Base-by-base conservation (phyloP, 106 monocot genomes). In the Gastrodia elata region DNA sequence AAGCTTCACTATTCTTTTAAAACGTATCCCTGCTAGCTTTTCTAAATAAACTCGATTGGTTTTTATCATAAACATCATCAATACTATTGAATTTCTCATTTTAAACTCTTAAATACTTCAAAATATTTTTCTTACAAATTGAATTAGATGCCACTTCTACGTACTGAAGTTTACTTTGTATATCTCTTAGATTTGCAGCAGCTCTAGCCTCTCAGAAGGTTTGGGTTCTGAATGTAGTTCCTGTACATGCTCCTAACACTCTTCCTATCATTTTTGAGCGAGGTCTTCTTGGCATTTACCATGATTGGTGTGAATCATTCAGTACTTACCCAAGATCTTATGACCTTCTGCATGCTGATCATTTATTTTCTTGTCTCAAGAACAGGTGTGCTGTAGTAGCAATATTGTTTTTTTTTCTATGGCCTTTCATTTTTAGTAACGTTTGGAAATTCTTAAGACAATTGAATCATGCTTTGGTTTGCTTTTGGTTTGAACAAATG, bases 221-320 rank as follows among this genome's bases (percentile, higher is more conserved):
- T 28, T 97, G 96, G 96, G 96, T 93, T 35, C 92, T 97, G 96
- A 97, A 86, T 80, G 92, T 97, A 36, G 92, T 97, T 76, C 92
- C 90, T 48, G 87, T 86, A 15, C 79, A 92, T 73, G 86, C 88
- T 74, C 88, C 92, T 77, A 86, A 92, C 35, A 92, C 92, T 38
- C 92, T 97, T 76, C 92, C 96, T 22, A 78, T 97, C 55, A 97
- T 97, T 68, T 92, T 69, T 82, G 96, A 97, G 75, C 87, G 92
- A 71, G 96, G 96, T 44, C 90, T 97, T 74, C 34, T 97, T 65
- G 96, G 96, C 70, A 79, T 92, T 0, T 92, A 92, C 64, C 96
- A 97, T 79, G 90, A 97, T 75, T 97, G 96, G 96, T 97, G 96
- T 73, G 92, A 97, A 74, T 84, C 96, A 68, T 97, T 97, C 76